A percentile compares a stretch with the other conserved stretches of the same genome.
Evolutionary conservation across 1,139 yeast genomes (phyloP).

Genomic region (Saccharomyces hybrid): DNA sequence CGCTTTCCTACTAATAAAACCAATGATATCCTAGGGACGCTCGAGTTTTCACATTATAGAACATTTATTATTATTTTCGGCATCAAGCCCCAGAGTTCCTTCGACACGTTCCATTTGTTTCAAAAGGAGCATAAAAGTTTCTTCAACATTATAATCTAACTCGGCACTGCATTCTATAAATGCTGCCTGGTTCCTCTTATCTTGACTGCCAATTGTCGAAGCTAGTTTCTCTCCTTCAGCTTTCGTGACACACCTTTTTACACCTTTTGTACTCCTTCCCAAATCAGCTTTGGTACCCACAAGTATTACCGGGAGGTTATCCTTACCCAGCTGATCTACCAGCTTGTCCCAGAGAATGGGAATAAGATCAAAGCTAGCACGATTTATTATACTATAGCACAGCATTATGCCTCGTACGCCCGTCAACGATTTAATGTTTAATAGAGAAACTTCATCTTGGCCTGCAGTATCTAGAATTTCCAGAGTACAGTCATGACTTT

Average conservation of each 20-base stretch:
- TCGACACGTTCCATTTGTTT: slow-evolving; percentile 41
- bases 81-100: background rate
- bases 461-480: slow-evolving; percentile 93
- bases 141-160: slow-evolving; percentile 51
- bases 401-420: slow-evolving; percentile 82
- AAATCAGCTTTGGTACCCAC: slow-evolving; percentile 83
- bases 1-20: background rate
- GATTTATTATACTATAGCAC: slow-evolving; percentile 74
- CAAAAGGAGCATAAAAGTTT: slow-evolving; percentile 58
- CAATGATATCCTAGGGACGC: background rate
- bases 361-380: slow-evolving; percentile 72
- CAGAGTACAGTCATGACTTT: slow-evolving; percentile 70
- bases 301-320: slow-evolving; percentile 66
- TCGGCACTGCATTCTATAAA: slow-evolving; percentile 84
- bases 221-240: slow-evolving; percentile 64
- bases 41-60: slow-evolving; percentile 3
- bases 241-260: slow-evolving; percentile 54
- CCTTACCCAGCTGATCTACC: slow-evolving; percentile 57
- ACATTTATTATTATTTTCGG: slow-evolving; percentile 4
- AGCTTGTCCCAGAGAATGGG: slow-evolving; percentile 78
- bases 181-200: slow-evolving; percentile 47
- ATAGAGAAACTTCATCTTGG: slow-evolving; percentile 82
- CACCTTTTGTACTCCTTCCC: slow-evolving; percentile 25
- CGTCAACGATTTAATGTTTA: slow-evolving; percentile 74
- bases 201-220: slow-evolving; percentile 6